Evolutionary conservation across 257 asterid genomes (phyloP).

Genomic region (Przewalskia tangutica): DNA sequence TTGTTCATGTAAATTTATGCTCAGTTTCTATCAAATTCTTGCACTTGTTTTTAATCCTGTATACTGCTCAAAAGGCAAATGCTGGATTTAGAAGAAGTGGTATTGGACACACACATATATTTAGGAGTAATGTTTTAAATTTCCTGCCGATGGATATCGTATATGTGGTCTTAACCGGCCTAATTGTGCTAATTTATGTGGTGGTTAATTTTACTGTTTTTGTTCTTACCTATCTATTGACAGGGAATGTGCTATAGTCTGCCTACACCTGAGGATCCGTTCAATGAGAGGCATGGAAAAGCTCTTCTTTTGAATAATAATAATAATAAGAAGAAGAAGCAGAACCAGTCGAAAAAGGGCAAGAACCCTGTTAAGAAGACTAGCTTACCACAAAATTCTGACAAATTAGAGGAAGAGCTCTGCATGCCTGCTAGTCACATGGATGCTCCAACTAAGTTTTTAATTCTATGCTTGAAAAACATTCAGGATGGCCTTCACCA

Average conservation of each 20-base stretch:
- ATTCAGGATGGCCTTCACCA: constrained; percentile 39
- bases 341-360: constrained; percentile 13
- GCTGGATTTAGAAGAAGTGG: background rate
- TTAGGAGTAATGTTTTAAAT: background rate
- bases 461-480: constrained; percentile 53
- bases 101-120: background rate
- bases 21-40: background rate
- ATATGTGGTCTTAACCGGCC: background rate
- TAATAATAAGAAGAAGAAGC: constrained; percentile 46
- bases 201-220: background rate
- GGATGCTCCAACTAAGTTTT: constrained; percentile 57
- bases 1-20: background rate
- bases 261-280: constrained; percentile 78
- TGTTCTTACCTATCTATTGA: constrained; percentile 7
- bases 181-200: background rate
- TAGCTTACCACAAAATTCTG: constrained; percentile 9
- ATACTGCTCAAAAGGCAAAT: background rate
- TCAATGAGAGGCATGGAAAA: constrained; percentile 50
- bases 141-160: background rate
- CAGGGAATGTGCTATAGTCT: constrained; percentile 97
- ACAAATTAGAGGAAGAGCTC: constrained; percentile 24
- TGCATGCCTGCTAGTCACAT: constrained; percentile 5
- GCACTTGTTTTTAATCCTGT: background rate
- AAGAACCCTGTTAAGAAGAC: constrained; percentile 24
- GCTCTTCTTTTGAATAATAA: constrained; percentile 21